A percentile compares a stretch with the other conserved stretches of the same genome.
Evolutionary conservation across 2,329 filamentous ascomycete species (phyloP).

Genomic region (Pseudocercospora ulei): DNA sequence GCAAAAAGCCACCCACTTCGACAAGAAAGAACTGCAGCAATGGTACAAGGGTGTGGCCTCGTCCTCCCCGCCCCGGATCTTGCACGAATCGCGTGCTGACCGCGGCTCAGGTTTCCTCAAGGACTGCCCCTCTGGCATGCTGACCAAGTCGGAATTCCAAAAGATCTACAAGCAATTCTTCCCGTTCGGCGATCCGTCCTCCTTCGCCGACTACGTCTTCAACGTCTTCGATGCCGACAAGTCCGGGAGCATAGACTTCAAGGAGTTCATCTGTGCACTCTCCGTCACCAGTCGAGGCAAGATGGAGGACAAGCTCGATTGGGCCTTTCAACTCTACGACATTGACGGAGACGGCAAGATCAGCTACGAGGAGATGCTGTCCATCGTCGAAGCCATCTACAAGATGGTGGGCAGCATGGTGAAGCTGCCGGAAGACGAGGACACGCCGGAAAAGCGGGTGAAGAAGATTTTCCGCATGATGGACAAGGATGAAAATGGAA

Average conservation of each 20-base stretch:
- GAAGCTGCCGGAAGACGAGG: constrained; percentile 94
- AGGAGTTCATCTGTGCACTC: constrained; percentile 97
- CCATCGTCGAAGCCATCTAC: constrained; percentile 98
- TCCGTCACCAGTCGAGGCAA: constrained; percentile 94
- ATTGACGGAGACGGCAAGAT: constrained; percentile 99
- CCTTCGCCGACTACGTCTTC: constrained; percentile 98
- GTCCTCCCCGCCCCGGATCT: not conserved
- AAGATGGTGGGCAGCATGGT: constrained; percentile 99
- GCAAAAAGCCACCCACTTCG: constrained; percentile 94
- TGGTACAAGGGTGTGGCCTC: constrained; percentile 89
- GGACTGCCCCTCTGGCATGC: constrained; percentile 92
- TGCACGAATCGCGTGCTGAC: constrained; percentile 16
- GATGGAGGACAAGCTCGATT: constrained; percentile 99
- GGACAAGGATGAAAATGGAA: constrained; percentile 99
- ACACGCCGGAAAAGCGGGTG: constrained; percentile 96
- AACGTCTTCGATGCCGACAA: constrained; percentile 98
- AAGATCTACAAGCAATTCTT: constrained; percentile 99
- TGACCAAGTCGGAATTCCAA: constrained; percentile 97
- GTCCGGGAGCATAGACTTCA: constrained; percentile 96
- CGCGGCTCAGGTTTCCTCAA: constrained; percentile 74
- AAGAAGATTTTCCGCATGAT: constrained; percentile 99
- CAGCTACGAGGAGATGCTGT: constrained; percentile 97
- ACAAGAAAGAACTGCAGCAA: constrained; percentile 99
- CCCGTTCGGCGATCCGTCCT: constrained; percentile 92
- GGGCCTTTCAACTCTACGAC: constrained; percentile 98